Base-by-base conservation (phyloP, 352 stramenopile species). In the Phytophthora sp. region DNA sequence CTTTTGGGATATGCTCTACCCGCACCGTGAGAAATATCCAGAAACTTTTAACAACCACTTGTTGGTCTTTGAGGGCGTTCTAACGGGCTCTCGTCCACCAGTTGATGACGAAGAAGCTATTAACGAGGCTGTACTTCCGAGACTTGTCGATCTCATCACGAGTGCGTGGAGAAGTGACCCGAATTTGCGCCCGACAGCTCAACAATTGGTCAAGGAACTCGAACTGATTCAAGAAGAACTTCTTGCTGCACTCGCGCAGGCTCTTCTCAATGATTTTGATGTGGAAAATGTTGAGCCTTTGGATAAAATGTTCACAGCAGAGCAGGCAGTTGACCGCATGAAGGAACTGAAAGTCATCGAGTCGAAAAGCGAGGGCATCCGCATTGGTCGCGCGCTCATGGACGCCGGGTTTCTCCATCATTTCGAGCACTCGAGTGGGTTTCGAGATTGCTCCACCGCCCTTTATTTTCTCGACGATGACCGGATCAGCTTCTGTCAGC, bases 1-100 rank as follows among this genome's bases (percentile, higher is more conserved):
- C 2, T 70, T 91, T 16, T 93, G 84, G 84, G 81, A 93, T 53
- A 82, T 93, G n/a, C 41, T 86, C 30, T 75, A 86, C 50, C 80
- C 80, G 4, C 58, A 71, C 15, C 50, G 44, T 7, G 66, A 60
- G 35, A 89, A 85, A 61, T 91, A 86, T 55, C 70, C 72, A 11
- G 26, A 63, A 7, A 61, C 53, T 7, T 38, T 21, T 11, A 69
- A 54, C 21, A 89, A 88, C 47, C 76, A 85, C 50, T 57, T 84
- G 21, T 65, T 76, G 5, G 46, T 89, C 7, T 85, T 88, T 36
- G 67, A 86, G 56, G 26, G 63, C 16, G 80, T 89, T 1, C 33
- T 85, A 4, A 63, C 65, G 4, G 80, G 80, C 1, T 49, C 39
- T n/a, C 74, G 80, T 4, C 78, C 80, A 16, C 47, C 41, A 13